Evolutionary conservation across 2,329 filamentous ascomycete genomes (phyloP), one percentile per base, ranked within the genome.

Genomic region (Fusarium buharicum): DNA sequence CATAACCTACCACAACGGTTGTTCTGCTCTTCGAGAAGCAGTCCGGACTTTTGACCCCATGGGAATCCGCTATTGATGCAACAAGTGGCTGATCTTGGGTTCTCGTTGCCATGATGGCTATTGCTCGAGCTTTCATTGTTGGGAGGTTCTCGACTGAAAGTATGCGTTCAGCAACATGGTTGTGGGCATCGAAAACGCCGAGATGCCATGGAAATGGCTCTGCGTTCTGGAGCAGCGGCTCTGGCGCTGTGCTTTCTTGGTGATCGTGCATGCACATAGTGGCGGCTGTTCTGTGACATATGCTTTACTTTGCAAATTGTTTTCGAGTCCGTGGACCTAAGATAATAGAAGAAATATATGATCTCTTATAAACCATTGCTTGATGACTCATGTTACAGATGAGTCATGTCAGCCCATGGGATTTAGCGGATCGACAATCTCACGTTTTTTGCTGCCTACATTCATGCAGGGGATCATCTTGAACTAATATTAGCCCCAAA

Each of bases 181-280:
- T 70, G 7, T 71, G 69, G 0, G 54, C 69, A 50, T 78, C 74
- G 48, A 81, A 82, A 0, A 59, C 61, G 1, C 67, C 65, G 0
- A 70, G 3, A 10, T 63, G 59, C 68, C 69, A 71, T 0, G 69
- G 69, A 2, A 71, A 71, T 2, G 56, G 40, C 1, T 62, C 63
- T 30, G 43, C 6, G 13, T 59, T 28, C 10, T 45, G 12, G 2
- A 18, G 33, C 2, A 41, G 18, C 36, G 53, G 49, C 12, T 58
- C 45, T 14, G 17, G 6, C 4, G 22, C 48, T 27, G 24, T 31
- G 12, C n/a, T 27, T 4, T 47, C n/a, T 27, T 54, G 50, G 16
- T 59, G 44, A 2, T 55, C 51, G 28, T 54, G 45, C 10, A 48
- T 39, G 31, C 66, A 69, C 65, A 20, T 66, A 9, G 40, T 59